Percentiles rank a stretch among this genome's conserved stretches.
Conservation (phyloP, 108 stramenopile species). For the Bacterosira constricta region DNA sequence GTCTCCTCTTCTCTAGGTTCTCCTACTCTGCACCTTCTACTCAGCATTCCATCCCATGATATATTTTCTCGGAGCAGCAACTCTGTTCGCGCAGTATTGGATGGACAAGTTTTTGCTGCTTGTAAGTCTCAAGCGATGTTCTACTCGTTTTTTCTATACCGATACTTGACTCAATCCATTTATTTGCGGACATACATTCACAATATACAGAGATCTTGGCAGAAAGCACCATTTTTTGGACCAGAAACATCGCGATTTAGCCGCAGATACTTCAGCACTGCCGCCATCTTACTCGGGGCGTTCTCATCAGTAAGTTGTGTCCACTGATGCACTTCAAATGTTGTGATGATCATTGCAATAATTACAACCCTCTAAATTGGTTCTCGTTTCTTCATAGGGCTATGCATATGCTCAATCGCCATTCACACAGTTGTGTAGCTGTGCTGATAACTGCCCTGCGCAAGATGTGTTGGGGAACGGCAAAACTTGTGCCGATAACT, state of each 20-base stretch:
- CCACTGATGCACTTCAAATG: too few relatives aligned
- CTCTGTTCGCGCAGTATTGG: conserved; percentile 62
- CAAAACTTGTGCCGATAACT: not conserved
- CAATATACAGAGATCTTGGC: conserved; percentile 56
- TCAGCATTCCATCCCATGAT: conserved; percentile 66
- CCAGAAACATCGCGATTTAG: conserved; percentile 62
- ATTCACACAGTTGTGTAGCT: conserved; percentile 64
- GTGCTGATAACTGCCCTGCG: too few relatives aligned
- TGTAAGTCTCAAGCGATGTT: conserved; percentile 20
- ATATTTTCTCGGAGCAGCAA: conserved; percentile 68
- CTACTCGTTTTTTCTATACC: too few relatives aligned
- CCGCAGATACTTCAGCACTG: conserved; percentile 67
- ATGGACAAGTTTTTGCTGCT: conserved; percentile 69
- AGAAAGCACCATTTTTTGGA: conserved; percentile 57
- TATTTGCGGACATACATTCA: not conserved
- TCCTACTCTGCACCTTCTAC: conserved; percentile 81
- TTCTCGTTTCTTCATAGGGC: too few relatives aligned
- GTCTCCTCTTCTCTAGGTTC: too few relatives aligned
- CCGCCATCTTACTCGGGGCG: conserved; percentile 46
- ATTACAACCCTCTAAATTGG: too few relatives aligned
- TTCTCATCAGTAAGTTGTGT: too few relatives aligned
- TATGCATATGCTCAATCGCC: conserved; percentile 70
- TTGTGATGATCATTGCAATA: too few relatives aligned
- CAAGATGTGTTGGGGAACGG: too few relatives aligned
- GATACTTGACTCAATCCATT: not conserved